A percentile compares a stretch with the other conserved stretches of the same genome.
Conservation (phyloP, 306 rosid species). For the Argentina anserina region DNA sequence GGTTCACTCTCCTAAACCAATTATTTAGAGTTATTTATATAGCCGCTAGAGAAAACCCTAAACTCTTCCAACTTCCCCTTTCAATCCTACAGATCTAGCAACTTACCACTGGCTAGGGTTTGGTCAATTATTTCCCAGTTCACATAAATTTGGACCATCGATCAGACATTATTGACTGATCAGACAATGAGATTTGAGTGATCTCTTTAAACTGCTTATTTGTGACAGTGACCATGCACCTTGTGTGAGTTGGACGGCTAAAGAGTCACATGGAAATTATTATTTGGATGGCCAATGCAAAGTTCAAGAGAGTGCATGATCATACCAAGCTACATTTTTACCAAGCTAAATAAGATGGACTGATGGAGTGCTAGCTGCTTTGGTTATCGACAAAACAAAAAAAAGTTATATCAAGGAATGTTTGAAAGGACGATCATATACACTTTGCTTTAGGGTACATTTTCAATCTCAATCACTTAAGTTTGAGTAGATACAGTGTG, state of each 20-base stretch:
- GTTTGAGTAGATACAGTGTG: neutral
- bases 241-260: neutral
- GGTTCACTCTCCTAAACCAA: neutral
- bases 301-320: neutral
- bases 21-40: neutral
- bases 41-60: neutral
- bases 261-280: neutral
- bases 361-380: no score
- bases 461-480: neutral
- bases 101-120: neutral
- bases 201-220: neutral
- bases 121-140: neutral
- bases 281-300: neutral
- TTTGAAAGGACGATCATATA: neutral
- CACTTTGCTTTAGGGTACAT: neutral
- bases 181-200: neutral
- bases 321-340: neutral
- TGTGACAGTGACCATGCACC: neutral
- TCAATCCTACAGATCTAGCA: neutral
- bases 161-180: neutral
- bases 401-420: neutral
- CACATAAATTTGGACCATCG: neutral
- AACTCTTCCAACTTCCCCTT: neutral
- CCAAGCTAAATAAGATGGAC: no score
- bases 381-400: neutral